A percentile compares a stretch with the other conserved stretches of the same genome.
Conservation (phyloP, 108 stramenopile species). For the Nitzschia inconspicua region DNA sequence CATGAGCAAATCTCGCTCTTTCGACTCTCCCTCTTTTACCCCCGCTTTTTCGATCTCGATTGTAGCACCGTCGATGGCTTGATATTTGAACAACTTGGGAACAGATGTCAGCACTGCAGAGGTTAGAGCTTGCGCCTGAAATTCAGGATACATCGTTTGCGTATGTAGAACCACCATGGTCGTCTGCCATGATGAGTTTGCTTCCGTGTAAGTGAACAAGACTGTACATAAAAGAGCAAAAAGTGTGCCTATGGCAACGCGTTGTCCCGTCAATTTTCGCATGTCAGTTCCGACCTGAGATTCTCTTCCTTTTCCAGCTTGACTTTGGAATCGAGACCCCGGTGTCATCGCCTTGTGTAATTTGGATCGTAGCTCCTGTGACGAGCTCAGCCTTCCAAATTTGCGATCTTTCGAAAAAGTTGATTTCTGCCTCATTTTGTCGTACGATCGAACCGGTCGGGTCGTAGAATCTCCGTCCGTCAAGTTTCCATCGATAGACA, state of each 20-base stretch:
- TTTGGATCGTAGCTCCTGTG: too few species aligned
- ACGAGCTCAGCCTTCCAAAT: too few species aligned
- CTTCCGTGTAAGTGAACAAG: constrained; percentile 47
- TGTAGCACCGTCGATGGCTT: constrained; percentile 4
- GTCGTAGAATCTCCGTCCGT: not conserved
- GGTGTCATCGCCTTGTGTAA: not conserved
- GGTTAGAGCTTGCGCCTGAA: constrained; percentile 35
- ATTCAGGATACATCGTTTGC: constrained; percentile 36
- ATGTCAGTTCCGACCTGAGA: constrained; percentile 72
- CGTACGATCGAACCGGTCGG: not conserved
- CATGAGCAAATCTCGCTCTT: constrained; percentile 38
- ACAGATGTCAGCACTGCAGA: constrained; percentile 47
- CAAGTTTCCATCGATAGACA: constrained; percentile 2
- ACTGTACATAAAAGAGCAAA: constrained; percentile 46
- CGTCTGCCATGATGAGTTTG: constrained; percentile 11
- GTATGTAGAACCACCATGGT: constrained; percentile 57
- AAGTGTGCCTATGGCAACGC: constrained; percentile 69
- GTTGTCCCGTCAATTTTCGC: constrained; percentile 71
- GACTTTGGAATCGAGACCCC: constrained; percentile 20
- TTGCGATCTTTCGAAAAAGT: too few species aligned
- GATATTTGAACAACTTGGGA: constrained; percentile 49
- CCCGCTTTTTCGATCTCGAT: not conserved
- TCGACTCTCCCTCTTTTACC: not conserved
- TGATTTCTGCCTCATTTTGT: not conserved
- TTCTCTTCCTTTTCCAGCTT: constrained; percentile 28